Percentiles rank a stretch among this genome's conserved stretches.
These are phyloP conservation scores for Xylaria cubensis DNA, from an alignment of 495 filamentous ascomycete species.

Conservation along the genomic window DNA sequence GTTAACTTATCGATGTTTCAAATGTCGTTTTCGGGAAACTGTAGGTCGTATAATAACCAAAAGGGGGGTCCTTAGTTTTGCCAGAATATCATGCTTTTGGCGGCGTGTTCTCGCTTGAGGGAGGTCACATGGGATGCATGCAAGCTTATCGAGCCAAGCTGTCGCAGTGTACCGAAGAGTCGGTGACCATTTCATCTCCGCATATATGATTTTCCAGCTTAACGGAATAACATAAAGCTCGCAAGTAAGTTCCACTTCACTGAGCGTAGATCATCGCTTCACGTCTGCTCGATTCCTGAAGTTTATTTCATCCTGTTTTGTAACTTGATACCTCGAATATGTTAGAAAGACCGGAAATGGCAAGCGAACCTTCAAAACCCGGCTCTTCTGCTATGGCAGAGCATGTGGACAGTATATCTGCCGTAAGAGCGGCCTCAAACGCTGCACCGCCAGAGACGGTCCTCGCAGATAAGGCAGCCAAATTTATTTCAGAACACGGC, in stretches of 20 bases:
- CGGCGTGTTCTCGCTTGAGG: neutral
- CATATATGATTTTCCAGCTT: neutral
- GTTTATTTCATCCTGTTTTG: neutral
- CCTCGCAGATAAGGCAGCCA: conserved; percentile 47
- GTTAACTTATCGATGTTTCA: neutral
- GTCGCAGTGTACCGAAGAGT: neutral
- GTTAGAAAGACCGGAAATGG: conserved; percentile 26
- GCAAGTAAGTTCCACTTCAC: neutral
- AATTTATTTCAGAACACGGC: conserved; percentile 49
- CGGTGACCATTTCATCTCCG: conserved; percentile 4
- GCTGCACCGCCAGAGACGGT: conserved; percentile 17
- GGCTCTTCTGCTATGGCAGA: conserved; percentile 17
- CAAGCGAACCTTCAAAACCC: conserved; percentile 23
- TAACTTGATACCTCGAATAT: neutral
- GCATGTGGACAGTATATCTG: conserved; percentile 38
- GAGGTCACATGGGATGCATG: conserved; percentile 7
- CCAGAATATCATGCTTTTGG: neutral
- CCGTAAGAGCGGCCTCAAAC: conserved; percentile 32
- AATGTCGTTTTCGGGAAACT: too few species aligned
- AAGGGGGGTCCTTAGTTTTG: too few species aligned
- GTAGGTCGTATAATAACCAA: neutral
- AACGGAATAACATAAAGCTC: neutral
- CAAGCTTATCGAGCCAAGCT: neutral
- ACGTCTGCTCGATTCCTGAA: neutral
- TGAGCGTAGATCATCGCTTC: neutral